Evolutionary conservation across 345 rosid genomes (phyloP).

Genomic region (Lumnitzera racemosa): DNA sequence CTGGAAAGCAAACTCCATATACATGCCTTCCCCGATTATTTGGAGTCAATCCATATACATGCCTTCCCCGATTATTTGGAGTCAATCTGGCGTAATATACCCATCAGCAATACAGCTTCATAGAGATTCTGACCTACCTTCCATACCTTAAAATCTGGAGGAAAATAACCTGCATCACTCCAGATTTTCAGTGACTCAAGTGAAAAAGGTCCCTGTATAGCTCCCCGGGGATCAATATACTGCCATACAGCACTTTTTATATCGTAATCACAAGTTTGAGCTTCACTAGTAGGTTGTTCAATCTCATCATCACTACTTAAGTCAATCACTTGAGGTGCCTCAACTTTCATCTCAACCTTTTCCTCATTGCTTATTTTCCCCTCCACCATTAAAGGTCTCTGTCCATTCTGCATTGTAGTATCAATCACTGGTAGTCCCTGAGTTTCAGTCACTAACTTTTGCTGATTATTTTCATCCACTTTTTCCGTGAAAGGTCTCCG

Average conservation of each 20-base stretch:
- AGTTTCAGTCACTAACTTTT: background rate
- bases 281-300: slow-evolving; percentile 22
- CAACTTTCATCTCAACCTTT: background rate
- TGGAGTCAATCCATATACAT: slow-evolving; percentile 1
- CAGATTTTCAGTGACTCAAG: slow-evolving; percentile 46
- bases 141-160: slow-evolving; percentile 60
- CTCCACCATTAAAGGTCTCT: background rate
- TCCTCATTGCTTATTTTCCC: background rate
- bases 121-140: slow-evolving; percentile 36
- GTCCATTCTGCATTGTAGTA: background rate
- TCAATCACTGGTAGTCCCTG: background rate
- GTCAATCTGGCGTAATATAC: slow-evolving; percentile 20
- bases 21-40: background rate
- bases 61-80: slow-evolving; percentile 1
- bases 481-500: background rate
- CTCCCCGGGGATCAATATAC: slow-evolving; percentile 62
- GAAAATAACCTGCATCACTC: slow-evolving; percentile 45
- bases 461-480: background rate
- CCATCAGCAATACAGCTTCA: slow-evolving; percentile 36
- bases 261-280: slow-evolving; percentile 7
- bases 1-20: background rate
- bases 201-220: slow-evolving; percentile 60
- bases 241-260: slow-evolving; percentile 36
- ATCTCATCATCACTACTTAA: slow-evolving; percentile 38
- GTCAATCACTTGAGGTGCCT: slow-evolving; percentile 32